Percentiles rank a stretch among this genome's conserved stretches.
Conservation (phyloP, 371 early-diverging fungal species). For the Mortierella polycephala region DNA sequence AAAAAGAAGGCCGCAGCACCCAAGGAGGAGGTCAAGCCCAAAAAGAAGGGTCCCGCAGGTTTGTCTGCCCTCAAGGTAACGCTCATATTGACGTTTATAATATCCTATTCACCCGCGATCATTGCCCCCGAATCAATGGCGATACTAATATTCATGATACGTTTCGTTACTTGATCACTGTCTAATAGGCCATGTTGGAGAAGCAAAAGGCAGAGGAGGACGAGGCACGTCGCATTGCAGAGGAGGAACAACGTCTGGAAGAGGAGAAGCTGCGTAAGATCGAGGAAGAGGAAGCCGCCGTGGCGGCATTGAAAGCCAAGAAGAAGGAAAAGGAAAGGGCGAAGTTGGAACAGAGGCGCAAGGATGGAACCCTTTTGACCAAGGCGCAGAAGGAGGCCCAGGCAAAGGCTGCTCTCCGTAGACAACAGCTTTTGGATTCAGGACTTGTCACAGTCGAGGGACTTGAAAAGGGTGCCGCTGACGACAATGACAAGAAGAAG, state of each 20-base stretch:
- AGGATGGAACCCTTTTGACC: conserved; percentile 92
- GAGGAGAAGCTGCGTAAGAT: conserved; percentile 64
- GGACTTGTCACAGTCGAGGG: conserved; percentile 84
- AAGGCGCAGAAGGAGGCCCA: conserved; percentile 94
- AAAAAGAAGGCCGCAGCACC: conserved; percentile 56
- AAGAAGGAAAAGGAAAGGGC: conserved; percentile 82
- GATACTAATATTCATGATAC: not conserved
- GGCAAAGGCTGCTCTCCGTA: conserved; percentile 75
- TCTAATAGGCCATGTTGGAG: conserved; percentile 42
- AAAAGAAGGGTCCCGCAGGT: conserved; percentile 74
- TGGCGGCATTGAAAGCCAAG: conserved; percentile 71
- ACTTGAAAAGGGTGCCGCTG: conserved; percentile 58
- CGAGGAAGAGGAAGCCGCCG: conserved; percentile 61
- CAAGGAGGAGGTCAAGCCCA: conserved; percentile 59
- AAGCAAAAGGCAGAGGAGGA: conserved; percentile 64
- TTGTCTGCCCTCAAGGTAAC: conserved; percentile 75
- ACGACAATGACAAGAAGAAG: conserved; percentile 58
- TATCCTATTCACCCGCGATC: too few species aligned
- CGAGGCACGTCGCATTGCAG: conserved; percentile 63
- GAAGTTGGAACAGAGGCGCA: conserved; percentile 90
- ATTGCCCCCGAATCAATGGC: not conserved
- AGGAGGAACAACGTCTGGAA: conserved; percentile 65
- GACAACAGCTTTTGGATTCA: conserved; percentile 82
- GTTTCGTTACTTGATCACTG: not conserved
- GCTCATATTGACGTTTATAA: not conserved